A percentile compares a stretch with the other conserved stretches of the same genome.
Evolutionary conservation across 495 filamentous ascomycete species (phyloP).

Genomic region (Xylaria castorea): DNA sequence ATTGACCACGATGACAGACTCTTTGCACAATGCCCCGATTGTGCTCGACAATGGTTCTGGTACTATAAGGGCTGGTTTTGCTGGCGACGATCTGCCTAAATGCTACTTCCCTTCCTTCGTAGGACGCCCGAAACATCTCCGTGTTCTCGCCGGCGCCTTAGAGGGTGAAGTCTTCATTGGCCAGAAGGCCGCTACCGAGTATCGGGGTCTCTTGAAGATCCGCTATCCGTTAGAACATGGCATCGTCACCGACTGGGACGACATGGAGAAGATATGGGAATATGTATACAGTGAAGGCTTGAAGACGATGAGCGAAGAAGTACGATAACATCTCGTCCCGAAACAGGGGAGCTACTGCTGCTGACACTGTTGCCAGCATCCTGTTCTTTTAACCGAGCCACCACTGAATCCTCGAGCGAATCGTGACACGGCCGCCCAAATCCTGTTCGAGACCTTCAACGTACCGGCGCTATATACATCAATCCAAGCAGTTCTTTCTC

Average conservation of each 20-base stretch:
- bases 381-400: constrained; percentile 94
- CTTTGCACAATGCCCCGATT: constrained; percentile 94
- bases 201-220: constrained; percentile 93
- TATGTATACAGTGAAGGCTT: constrained; percentile 69
- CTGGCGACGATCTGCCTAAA: constrained; percentile 93
- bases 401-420: constrained; percentile 96
- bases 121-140: constrained; percentile 93
- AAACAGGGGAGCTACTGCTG: constrained; percentile 24
- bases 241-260: constrained; percentile 99
- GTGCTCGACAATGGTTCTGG: constrained; percentile 99
- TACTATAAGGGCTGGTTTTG: constrained; percentile 96
- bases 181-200: constrained; percentile 83
- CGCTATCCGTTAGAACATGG: constrained; percentile 95
- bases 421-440: constrained; percentile 94
- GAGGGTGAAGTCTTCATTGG: constrained; percentile 99
- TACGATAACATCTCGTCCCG: constrained; percentile 46
- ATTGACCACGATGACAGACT: constrained; percentile 72
- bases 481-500: constrained; percentile 94
- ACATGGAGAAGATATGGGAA: constrained; percentile 99
- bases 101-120: constrained; percentile 99
- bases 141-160: constrained; percentile 91
- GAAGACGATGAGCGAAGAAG: constrained; percentile 96
- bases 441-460: constrained; percentile 99
- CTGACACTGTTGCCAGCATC: constrained; percentile 65
- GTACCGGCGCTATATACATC: constrained; percentile 95